These are phyloP conservation scores for Solanum boliviense DNA, from an alignment of 257 asterid species.

Conservation along the genomic window DNA sequence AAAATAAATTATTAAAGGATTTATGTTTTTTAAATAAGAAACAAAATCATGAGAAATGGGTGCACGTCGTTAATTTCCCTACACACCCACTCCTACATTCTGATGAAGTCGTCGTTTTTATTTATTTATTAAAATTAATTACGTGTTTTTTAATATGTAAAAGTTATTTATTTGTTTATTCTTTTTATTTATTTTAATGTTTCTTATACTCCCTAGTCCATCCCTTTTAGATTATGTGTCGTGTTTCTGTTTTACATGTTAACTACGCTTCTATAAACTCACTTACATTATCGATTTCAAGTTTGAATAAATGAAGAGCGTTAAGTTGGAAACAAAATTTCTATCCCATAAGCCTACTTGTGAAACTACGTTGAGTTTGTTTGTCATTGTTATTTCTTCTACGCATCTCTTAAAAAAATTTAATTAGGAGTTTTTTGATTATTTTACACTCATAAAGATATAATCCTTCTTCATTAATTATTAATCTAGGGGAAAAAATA, in stretches of 20 bases:
- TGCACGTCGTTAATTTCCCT: background rate
- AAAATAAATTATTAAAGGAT: background rate
- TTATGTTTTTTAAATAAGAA: background rate
- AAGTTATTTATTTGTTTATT: background rate
- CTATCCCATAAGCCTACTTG: background rate
- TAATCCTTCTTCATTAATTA: background rate
- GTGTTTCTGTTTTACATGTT: background rate
- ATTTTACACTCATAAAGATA: background rate
- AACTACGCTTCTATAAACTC: background rate
- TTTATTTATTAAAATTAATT: background rate
- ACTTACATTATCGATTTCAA: too few species aligned
- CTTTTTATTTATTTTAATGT: background rate
- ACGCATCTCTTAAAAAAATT: accelerated
- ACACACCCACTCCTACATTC: background rate
- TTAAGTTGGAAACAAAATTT: background rate
- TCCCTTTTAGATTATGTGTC: background rate
- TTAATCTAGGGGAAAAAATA: background rate
- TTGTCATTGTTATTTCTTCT: background rate
- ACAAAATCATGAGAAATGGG: background rate
- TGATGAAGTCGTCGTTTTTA: background rate
- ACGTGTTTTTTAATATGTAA: background rate
- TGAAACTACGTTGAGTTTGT: background rate
- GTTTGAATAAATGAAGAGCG: background rate
- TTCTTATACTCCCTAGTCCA: background rate
- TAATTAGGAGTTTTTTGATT: background rate